Conservation (phyloP, 345 rosid genomes). For the Citrus glauca region DNA sequence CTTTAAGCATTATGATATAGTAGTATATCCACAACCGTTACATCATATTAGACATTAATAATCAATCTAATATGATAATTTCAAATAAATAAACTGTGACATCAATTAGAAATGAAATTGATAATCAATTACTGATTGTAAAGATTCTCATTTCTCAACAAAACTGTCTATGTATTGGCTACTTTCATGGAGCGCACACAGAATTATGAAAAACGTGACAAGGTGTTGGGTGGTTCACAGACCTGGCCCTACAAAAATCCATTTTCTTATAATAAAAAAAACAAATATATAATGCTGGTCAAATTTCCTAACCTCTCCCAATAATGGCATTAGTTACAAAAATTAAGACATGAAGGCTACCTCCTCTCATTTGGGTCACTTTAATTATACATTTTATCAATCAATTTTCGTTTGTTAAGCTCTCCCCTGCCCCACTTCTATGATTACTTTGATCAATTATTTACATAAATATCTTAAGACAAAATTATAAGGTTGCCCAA, state of each 20-base stretch:
- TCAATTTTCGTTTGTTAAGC: not conserved
- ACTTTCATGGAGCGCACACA: too few relatives aligned
- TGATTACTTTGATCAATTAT: not conserved
- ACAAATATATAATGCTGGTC: not conserved
- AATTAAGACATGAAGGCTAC: constrained; percentile 9
- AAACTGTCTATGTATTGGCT: too few relatives aligned
- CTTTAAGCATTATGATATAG: too few relatives aligned
- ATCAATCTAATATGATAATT: too few relatives aligned
- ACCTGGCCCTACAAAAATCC: not conserved
- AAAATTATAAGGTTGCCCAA: not conserved
- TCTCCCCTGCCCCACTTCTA: not conserved
- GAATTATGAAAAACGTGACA: not conserved
- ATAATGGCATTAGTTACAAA: constrained; percentile 12
- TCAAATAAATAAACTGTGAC: too few relatives aligned
- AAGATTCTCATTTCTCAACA: too few relatives aligned
- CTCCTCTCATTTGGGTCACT: constrained; percentile 6
- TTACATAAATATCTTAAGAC: not conserved
- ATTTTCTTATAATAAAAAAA: not conserved
- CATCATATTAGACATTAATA: too few relatives aligned
- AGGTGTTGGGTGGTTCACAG: constrained; percentile 14
- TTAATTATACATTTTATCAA: not conserved
- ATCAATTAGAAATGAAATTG: too few relatives aligned
- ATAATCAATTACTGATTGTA: too few relatives aligned
- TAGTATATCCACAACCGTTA: too few relatives aligned
- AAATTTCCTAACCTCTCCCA: constrained; percentile 1